A percentile compares a stretch with the other conserved stretches of the same genome.
phyloP scores from a whole-genome alignment of 83 land plant species.

The Thuja plicata region DNA sequence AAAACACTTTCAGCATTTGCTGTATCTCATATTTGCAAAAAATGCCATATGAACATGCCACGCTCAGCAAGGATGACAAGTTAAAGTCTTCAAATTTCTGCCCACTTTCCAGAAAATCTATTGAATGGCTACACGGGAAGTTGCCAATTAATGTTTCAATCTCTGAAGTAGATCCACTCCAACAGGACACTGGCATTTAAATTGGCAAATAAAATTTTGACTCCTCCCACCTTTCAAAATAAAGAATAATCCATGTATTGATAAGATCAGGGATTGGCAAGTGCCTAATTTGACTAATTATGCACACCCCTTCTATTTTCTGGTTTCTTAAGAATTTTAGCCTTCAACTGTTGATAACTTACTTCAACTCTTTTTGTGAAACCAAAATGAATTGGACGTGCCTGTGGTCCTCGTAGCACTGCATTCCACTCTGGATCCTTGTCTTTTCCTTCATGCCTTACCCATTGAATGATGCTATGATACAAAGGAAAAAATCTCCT shows the following conservation, averaged over 20 bases:
- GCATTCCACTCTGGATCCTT: conserved; percentile 30
- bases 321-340: neutral
- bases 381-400: conserved; percentile 14
- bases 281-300: neutral
- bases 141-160: neutral
- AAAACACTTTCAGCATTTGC: neutral
- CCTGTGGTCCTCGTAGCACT: conserved; percentile 16
- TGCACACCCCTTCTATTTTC: neutral
- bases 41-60: neutral
- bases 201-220: neutral
- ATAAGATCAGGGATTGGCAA: neutral
- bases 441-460: conserved; percentile 36
- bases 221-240: neutral
- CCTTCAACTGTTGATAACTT: conserved; percentile 14
- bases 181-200: neutral
- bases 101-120: no score
- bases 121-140: neutral
- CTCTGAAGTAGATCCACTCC: neutral
- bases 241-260: neutral
- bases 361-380: conserved; percentile 22
- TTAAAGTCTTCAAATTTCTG: neutral
- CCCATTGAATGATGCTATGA: conserved; percentile 64
- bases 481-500: conserved; percentile 61
- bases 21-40: neutral
- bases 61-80: neutral